Evolutionary conservation across 768 basidiomycete genomes (phyloP).

Genomic region (Auricularia sp.): DNA sequence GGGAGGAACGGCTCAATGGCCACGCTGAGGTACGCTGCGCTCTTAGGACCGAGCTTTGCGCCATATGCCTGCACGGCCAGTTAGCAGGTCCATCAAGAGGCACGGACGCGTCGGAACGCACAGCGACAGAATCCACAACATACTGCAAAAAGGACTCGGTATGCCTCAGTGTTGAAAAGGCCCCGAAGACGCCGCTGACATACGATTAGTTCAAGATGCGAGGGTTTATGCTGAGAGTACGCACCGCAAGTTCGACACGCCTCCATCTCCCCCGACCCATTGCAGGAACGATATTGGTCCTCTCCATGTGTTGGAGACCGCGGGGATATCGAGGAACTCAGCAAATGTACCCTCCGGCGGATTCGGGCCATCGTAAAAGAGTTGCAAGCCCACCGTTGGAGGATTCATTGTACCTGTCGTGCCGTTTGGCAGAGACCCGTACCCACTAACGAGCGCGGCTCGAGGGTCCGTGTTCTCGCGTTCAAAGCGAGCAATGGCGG

Average conservation of each 20-base stretch:
- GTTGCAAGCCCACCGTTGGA: slow-evolving; percentile 1
- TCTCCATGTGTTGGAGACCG: not conserved
- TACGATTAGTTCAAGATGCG: not conserved
- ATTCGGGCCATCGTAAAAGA: slow-evolving; percentile 15
- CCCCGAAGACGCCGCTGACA: slow-evolving; percentile 3
- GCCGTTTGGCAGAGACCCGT: not conserved
- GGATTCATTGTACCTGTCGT: not conserved
- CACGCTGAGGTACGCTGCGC: not conserved
- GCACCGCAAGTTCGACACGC: not conserved
- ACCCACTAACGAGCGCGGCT: not conserved
- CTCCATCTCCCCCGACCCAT: not conserved
- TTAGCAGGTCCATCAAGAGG: not conserved
- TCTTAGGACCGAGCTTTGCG: not conserved
- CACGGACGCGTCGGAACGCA: not conserved
- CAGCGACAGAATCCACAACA: not conserved
- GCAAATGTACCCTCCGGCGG: slow-evolving; percentile 13
- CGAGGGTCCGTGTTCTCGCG: not conserved
- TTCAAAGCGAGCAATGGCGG: slow-evolving; percentile 4
- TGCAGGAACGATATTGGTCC: not conserved
- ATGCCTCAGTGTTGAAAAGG: not conserved
- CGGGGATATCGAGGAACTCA: slow-evolving; percentile 8
- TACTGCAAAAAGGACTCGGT: not conserved
- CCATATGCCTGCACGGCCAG: not conserved
- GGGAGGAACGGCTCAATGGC: slow-evolving; percentile 10
- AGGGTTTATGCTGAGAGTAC: not conserved